Conservation (phyloP, 2,329 filamentous ascomycete species). For the Neofusicoccum laricinum region DNA sequence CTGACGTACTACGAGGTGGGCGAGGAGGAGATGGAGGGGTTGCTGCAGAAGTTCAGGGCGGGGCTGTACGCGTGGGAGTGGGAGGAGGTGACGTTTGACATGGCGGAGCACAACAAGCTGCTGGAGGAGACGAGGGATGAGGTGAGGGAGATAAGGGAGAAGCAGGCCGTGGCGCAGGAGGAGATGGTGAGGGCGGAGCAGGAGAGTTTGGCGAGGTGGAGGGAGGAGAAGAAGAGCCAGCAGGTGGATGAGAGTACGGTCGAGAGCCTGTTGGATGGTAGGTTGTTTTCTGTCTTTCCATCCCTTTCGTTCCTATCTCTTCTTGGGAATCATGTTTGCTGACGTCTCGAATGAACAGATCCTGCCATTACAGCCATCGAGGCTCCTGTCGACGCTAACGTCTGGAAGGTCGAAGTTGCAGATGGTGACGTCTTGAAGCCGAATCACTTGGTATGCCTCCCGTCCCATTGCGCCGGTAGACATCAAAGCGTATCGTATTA, state of each 20-base stretch:
- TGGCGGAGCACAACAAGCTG: slow-evolving; percentile 53
- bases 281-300: slow-evolving; percentile 23
- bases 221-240: slow-evolving; percentile 42
- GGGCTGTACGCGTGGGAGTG: slow-evolving; percentile 53
- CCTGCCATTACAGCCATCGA: slow-evolving; percentile 37
- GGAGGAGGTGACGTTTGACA: slow-evolving; percentile 52
- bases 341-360: slow-evolving; percentile 20
- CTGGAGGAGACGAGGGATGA: slow-evolving; percentile 47
- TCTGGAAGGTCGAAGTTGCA: slow-evolving; percentile 44
- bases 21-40: slow-evolving; percentile 50
- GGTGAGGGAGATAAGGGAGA: slow-evolving; percentile 44
- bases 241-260: slow-evolving; percentile 49
- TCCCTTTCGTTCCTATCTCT: background rate
- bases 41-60: slow-evolving; percentile 48
- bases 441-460: slow-evolving; percentile 26
- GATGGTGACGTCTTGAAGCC: slow-evolving; percentile 36
- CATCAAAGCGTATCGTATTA: background rate
- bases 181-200: slow-evolving; percentile 48
- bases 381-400: slow-evolving; percentile 45
- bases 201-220: slow-evolving; percentile 42
- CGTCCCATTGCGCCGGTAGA: slow-evolving; percentile 6
- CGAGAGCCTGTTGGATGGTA: slow-evolving; percentile 45
- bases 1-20: slow-evolving; percentile 54
- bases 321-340: slow-evolving; percentile 13
- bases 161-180: slow-evolving; percentile 49